These are phyloP conservation scores for Eutrema yunnanense DNA, from an alignment of 345 rosid species.

Conservation along the genomic window DNA sequence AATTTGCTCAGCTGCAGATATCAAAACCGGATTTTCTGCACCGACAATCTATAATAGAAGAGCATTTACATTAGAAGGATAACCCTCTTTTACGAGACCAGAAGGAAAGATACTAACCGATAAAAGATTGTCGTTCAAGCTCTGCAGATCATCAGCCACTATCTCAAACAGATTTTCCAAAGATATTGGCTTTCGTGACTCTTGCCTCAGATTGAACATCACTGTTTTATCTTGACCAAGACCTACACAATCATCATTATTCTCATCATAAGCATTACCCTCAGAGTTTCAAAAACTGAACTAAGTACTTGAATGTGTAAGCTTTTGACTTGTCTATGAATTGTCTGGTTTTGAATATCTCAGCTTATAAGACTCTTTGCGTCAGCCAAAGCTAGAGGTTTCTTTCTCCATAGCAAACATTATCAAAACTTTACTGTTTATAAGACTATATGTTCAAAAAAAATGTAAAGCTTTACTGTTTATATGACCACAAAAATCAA, in stretches of 20 bases:
- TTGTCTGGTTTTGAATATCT: not conserved
- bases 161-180: slow-evolving; percentile 61
- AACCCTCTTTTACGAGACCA: not conserved
- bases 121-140: slow-evolving; percentile 77
- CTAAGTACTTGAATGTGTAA: not conserved
- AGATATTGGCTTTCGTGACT: slow-evolving; percentile 43
- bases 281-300: not conserved
- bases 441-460: not conserved
- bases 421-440: not conserved
- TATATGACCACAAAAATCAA: not conserved
- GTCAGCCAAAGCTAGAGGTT: not conserved
- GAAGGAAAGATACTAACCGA: slow-evolving; percentile 50
- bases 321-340: not conserved
- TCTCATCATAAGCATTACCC: slow-evolving; percentile 1
- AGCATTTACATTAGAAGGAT: slow-evolving; percentile 13
- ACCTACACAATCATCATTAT: slow-evolving; percentile 28
- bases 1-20: slow-evolving; percentile 96
- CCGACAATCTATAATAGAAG: slow-evolving; percentile 75
- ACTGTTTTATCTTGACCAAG: slow-evolving; percentile 46
- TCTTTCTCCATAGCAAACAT: not conserved
- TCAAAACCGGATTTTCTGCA: slow-evolving; percentile 89
- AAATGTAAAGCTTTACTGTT: not conserved
- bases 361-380: not conserved
- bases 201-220: slow-evolving; percentile 48
- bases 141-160: slow-evolving; percentile 78